Evolutionary conservation across 2,329 filamentous ascomycete species (phyloP), one percentile per base, ranked within the genome.

Genomic region (Fusarium oxysporum): DNA sequence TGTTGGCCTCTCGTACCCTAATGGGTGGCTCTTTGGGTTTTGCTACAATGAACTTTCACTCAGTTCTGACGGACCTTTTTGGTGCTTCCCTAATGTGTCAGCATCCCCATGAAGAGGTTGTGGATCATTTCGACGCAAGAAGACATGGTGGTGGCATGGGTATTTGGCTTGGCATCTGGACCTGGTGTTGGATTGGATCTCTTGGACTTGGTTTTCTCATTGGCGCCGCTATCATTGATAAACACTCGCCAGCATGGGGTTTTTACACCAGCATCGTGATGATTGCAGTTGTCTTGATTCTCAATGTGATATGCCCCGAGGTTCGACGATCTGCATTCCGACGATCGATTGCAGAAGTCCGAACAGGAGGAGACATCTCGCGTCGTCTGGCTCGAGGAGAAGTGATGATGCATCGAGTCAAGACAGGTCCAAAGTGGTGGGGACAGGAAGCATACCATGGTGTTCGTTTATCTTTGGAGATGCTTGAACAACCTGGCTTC

Each of bases 91-190:
- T 95, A 28, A 92, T 93, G 86, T 92, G 91, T 76, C 85, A 86
- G 44, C 90, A 90, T 54, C 92, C 93, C 4, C 92, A 94, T 76
- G 91, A 93, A 81, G 92, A 94, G 77, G 82, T 92, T 25, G 90
- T 92, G 3, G 87, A 91, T 64, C 82, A 87, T 17, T 89, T 89
- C 73, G 93, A 95, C 79, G 88, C 92, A 23, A 88, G 93, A 61
- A 86, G 92, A 44, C 92, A 94, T 77, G 93, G 93, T 12, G 92
- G 93, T 17, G 93, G 93, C 1, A 91, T 95, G 84, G 93, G 93
- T 1, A 83, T 93, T n/a, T 95, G 93, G 93, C 85, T 94, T 14
- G 92, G 92, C 3, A 86, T 93, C 61, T 95, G 92, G 92, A 91
- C 91, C 1, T 95, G 91, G 90, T 93, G 92, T 78, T 93, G 89